Conservation (phyloP, 495 filamentous ascomycete species). For the Coniosporium apollinis region DNA sequence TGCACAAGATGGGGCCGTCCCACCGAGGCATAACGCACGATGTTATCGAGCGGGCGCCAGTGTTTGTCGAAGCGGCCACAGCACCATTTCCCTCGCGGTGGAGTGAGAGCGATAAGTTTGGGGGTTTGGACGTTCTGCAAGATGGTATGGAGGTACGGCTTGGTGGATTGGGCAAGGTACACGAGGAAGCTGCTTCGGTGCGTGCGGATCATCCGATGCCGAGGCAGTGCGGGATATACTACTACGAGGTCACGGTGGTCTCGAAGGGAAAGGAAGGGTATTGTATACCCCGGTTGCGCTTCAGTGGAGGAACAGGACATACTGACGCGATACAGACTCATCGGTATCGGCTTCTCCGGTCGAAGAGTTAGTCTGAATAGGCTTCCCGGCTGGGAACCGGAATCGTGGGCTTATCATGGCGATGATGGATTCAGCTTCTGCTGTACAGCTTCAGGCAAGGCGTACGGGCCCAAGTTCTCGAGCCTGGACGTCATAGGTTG, state of each 20-base stretch:
- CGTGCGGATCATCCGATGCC: slow-evolving; percentile 84
- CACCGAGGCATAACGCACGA: slow-evolving; percentile 77
- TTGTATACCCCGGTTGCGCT: no score
- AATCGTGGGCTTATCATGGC: slow-evolving; percentile 95
- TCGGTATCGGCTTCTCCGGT: slow-evolving; percentile 74
- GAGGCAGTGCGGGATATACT: slow-evolving; percentile 84
- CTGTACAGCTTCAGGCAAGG: slow-evolving; percentile 53
- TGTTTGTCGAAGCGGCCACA: slow-evolving; percentile 33
- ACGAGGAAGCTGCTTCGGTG: slow-evolving; percentile 70
- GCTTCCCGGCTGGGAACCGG: slow-evolving; percentile 85
- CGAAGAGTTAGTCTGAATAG: slow-evolving; percentile 58
- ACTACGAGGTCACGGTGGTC: slow-evolving; percentile 84
- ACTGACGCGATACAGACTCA: slow-evolving; percentile 34
- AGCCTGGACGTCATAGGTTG: slow-evolving; percentile 77
- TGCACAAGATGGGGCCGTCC: slow-evolving; percentile 49
- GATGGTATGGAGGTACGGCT: slow-evolving; percentile 72
- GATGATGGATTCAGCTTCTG: slow-evolving; percentile 86
- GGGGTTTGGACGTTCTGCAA: slow-evolving; percentile 52
- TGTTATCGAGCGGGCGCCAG: slow-evolving; percentile 61
- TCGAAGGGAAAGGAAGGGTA: slow-evolving; percentile 80
- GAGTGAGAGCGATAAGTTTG: slow-evolving; percentile 61
- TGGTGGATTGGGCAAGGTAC: slow-evolving; percentile 38
- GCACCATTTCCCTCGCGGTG: slow-evolving; percentile 64
- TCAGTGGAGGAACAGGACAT: slow-evolving; percentile 3
- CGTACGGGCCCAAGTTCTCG: slow-evolving; percentile 58